Base-by-base conservation (phyloP, 495 filamentous ascomycete genomes). In the Aspergillus panamensis region DNA sequence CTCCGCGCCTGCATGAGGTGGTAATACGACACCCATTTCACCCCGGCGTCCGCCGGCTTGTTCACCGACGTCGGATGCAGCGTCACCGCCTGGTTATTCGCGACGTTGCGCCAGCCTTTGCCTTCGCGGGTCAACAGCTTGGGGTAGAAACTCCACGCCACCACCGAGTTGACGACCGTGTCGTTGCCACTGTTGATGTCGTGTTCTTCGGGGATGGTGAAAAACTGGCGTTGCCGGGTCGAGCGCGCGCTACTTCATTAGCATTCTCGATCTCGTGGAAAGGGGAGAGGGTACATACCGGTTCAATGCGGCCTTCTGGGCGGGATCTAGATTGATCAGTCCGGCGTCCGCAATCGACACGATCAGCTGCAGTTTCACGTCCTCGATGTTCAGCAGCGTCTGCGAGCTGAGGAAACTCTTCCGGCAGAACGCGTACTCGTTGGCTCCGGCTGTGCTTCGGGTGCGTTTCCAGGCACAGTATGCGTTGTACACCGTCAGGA, bases 71-170 rank as follows among this genome's bases (percentile, higher is more conserved):
- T 87, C 0, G 91, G 90, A 65, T 94, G 89, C 8, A 97, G 68
- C 51, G 82, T 87, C 55, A 97, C 91, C 42, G 80, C 79, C 66
- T 97, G 92, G 71, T 92, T 96, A 69, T 96, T 97, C 19, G 87
- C 81, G 20, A 96, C 82, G 57, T 96, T 97, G 43, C 90, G 84
- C 82, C 92, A 91, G 16, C 91, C 90, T 72, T 91, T 95, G 37
- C 90, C 91, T 51, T 97, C 92, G 51, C 86, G 85, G 8, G 85
- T 82, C 8, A 97, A 77, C 2, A 98, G 83, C 63, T 96, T 97
- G 3, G 94, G 94, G 63, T 98, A 96, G 77, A 98, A 96, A 49
- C 88, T 89, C 82, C 88, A 93, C 0, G 91, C 89, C 52, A 96
- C 86, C 35, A 95, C 88, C 0, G 91, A 87, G 61, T 84, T 84